Evolutionary conservation across 495 filamentous ascomycete genomes (phyloP).

Genomic region (Pyronema omphalodes): DNA sequence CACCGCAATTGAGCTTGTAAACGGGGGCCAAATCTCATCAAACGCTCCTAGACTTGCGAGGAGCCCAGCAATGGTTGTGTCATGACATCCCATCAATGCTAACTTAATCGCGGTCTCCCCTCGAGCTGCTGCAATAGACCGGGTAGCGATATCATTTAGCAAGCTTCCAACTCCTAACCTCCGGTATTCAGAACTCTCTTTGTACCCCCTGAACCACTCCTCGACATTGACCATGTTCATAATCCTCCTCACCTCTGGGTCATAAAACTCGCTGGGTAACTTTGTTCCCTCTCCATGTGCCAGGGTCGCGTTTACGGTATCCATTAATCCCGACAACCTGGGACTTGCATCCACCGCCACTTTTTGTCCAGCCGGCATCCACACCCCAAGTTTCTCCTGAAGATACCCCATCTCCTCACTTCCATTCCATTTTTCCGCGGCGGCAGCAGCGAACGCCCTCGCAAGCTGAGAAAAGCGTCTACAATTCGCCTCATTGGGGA

Average conservation of each 20-base stretch:
- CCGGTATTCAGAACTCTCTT: conserved; percentile 68
- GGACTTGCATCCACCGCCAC: conserved; percentile 75
- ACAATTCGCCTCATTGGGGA: conserved; percentile 77
- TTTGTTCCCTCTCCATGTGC: conserved; percentile 66
- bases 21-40: conserved; percentile 69
- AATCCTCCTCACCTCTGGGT: conserved; percentile 45
- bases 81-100: conserved; percentile 74
- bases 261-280: conserved; percentile 77
- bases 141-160: conserved; percentile 63
- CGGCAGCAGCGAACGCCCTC: conserved; percentile 60
- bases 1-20: conserved; percentile 75
- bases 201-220: conserved; percentile 85
- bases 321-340: conserved; percentile 74
- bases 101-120: conserved; percentile 38
- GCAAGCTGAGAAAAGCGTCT: conserved; percentile 64
- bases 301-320: conserved; percentile 73
- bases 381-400: conserved; percentile 55
- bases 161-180: conserved; percentile 68
- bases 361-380: conserved; percentile 48
- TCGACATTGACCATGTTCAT: conserved; percentile 68
- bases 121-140: conserved; percentile 47
- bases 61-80: conserved; percentile 74
- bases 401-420: conserved; percentile 71
- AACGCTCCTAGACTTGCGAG: conserved; percentile 65
- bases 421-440: conserved; percentile 66